Evolutionary conservation across 2,329 filamentous ascomycete genomes (phyloP).

Genomic region (Coniella lustricola): DNA sequence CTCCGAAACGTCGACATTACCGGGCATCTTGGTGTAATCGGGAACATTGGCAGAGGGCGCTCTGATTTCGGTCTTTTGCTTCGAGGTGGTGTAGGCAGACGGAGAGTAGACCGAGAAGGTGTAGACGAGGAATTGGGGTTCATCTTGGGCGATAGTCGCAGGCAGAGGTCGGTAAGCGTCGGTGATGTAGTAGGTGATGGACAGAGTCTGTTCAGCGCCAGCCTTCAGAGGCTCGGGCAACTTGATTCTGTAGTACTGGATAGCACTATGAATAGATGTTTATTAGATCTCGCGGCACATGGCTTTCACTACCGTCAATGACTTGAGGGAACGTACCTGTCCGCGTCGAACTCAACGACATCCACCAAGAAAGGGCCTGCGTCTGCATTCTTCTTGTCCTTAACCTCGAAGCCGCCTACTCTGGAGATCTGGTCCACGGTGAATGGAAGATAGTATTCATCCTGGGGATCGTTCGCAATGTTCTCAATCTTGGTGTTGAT

Average conservation of each 20-base stretch:
- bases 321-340: slow-evolving; percentile 38
- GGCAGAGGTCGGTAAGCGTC: slow-evolving; percentile 76
- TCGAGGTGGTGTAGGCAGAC: slow-evolving; percentile 76
- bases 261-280: slow-evolving; percentile 41
- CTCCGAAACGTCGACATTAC: slow-evolving; percentile 51
- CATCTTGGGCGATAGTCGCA: slow-evolving; percentile 72
- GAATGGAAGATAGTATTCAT: slow-evolving; percentile 89
- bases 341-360: slow-evolving; percentile 54
- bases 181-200: slow-evolving; percentile 77
- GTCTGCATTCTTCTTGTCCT: slow-evolving; percentile 76
- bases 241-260: slow-evolving; percentile 78
- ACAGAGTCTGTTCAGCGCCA: slow-evolving; percentile 74
- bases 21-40: slow-evolving; percentile 72
- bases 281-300: not conserved
- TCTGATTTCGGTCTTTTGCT: slow-evolving; percentile 98
- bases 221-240: slow-evolving; percentile 70
- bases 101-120: slow-evolving; percentile 78
- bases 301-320: no score
- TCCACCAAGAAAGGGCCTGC: slow-evolving; percentile 63
- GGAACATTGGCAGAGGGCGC: slow-evolving; percentile 70
- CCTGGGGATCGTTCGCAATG: slow-evolving; percentile 67
- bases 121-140: slow-evolving; percentile 80
- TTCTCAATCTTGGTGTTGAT: slow-evolving; percentile 96
- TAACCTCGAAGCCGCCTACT: slow-evolving; percentile 82
- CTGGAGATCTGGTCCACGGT: slow-evolving; percentile 66